Conservation (phyloP, 345 rosid species). For the Citrus reticulata region DNA sequence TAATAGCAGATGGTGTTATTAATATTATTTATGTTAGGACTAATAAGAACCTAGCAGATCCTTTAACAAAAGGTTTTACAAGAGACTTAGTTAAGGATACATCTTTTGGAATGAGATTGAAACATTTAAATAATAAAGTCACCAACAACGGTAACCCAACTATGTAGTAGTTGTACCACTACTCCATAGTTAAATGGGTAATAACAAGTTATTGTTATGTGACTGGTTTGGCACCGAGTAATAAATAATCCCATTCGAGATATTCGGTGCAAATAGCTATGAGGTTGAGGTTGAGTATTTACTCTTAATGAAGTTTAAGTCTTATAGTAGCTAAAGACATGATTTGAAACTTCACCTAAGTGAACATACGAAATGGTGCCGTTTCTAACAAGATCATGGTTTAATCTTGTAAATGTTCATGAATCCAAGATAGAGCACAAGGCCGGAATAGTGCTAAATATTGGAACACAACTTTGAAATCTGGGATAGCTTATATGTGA, state of each 20-base stretch:
- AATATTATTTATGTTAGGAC: no score
- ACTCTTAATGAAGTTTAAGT: background rate
- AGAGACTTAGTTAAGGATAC: no score
- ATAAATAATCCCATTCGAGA: background rate
- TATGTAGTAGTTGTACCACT: background rate
- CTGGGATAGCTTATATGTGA: background rate
- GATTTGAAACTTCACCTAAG: background rate
- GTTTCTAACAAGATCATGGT: background rate
- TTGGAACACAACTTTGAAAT: background rate
- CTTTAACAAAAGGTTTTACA: no score
- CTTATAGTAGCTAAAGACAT: background rate
- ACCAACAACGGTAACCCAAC: no score
- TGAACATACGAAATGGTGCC: background rate
- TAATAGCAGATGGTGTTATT: background rate
- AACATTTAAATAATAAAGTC: no score
- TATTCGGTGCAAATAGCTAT: background rate
- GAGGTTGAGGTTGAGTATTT: no score
- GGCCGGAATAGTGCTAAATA: background rate
- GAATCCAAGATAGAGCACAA: background rate
- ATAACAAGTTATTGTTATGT: background rate
- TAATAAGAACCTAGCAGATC: no score
- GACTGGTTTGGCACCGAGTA: background rate
- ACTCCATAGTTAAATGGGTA: background rate
- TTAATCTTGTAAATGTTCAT: background rate
- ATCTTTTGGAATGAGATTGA: no score